Evolutionary conservation across 495 filamentous ascomycete species (phyloP).

Genomic region (Talaromyces nanjingensis): DNA sequence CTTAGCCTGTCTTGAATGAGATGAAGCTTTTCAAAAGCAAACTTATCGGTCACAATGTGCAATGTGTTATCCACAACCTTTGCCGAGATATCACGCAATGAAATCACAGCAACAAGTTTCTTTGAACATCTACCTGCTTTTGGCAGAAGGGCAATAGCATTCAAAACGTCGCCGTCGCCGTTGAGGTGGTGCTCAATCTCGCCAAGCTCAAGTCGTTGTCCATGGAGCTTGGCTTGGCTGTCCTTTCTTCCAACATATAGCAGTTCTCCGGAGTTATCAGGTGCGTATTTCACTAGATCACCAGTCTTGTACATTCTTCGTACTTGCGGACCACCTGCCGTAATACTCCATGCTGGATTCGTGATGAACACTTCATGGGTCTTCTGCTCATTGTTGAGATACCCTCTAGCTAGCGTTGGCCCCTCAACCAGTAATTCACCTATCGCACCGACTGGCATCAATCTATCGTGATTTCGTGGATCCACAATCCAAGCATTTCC

Average conservation of each 20-base stretch:
- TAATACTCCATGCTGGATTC: constrained; percentile 36
- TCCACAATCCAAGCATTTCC: constrained; percentile 44
- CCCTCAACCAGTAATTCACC: constrained; percentile 53
- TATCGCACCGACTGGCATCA: constrained; percentile 42
- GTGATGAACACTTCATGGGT: constrained; percentile 39
- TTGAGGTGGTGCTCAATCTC: constrained; percentile 32
- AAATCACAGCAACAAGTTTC: constrained; percentile 32
- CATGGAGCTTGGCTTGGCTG: constrained; percentile 45
- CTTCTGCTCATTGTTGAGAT: constrained; percentile 35
- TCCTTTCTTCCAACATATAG: constrained; percentile 49
- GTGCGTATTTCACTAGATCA: constrained; percentile 43
- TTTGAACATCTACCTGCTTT: constrained; percentile 33
- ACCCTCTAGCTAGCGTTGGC: constrained; percentile 39
- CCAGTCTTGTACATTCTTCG: constrained; percentile 49
- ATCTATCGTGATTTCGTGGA: constrained; percentile 36
- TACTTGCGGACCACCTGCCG: constrained; percentile 9
- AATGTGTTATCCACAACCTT: constrained; percentile 20
- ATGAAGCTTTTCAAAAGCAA: constrained; percentile 20
- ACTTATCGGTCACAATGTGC: constrained; percentile 17
- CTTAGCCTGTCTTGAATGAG: constrained; percentile 27
- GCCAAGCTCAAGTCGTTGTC: constrained; percentile 33
- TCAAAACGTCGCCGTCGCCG: constrained; percentile 24
- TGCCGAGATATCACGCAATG: constrained; percentile 19
- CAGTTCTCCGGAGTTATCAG: constrained; percentile 36
- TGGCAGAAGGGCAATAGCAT: constrained; percentile 36